Conservation (phyloP, 2,329 filamentous ascomycete species). For the Magnaporthiopsis rhizophila region DNA sequence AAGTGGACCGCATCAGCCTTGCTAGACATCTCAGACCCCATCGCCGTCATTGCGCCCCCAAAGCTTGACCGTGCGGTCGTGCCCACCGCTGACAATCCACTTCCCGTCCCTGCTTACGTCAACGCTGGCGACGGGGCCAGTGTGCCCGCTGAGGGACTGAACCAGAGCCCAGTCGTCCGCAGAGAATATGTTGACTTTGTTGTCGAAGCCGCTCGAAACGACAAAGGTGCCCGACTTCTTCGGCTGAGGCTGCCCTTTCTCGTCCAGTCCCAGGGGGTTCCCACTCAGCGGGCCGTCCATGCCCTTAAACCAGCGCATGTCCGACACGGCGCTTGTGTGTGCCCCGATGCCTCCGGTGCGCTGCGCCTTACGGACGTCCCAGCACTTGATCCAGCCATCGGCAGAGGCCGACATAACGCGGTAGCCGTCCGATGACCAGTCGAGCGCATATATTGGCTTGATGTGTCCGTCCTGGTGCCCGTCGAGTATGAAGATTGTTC, state of each 20-base stretch:
- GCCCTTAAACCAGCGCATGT: conserved; percentile 90
- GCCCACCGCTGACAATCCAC: conserved; percentile 92
- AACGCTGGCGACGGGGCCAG: conserved; percentile 82
- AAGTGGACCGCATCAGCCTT: background rate
- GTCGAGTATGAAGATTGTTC: conserved; percentile 93
- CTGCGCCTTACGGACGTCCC: conserved; percentile 88
- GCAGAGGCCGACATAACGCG: conserved; percentile 87
- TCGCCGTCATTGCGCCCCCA: conserved; percentile 79
- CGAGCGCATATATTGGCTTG: conserved; percentile 84
- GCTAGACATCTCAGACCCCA: conserved; percentile 10
- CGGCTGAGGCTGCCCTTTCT: conserved; percentile 59
- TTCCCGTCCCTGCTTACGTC: conserved; percentile 79
- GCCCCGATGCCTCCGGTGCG: conserved; percentile 80
- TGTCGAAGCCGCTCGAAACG: conserved; percentile 85
- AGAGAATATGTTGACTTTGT: conserved; percentile 90
- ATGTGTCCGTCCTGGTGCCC: conserved; percentile 75
- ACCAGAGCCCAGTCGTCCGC: conserved; percentile 92
- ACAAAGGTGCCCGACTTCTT: conserved; percentile 90
- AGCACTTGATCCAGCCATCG: conserved; percentile 96
- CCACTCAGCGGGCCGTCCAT: conserved; percentile 64
- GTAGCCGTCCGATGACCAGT: conserved; percentile 88
- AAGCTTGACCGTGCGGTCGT: conserved; percentile 91
- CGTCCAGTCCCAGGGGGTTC: conserved; percentile 49
- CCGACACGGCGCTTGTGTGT: conserved; percentile 84
- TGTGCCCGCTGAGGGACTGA: conserved; percentile 82